Conservation (phyloP, 331 rosid genomes). For the Malus hybrid region DNA sequence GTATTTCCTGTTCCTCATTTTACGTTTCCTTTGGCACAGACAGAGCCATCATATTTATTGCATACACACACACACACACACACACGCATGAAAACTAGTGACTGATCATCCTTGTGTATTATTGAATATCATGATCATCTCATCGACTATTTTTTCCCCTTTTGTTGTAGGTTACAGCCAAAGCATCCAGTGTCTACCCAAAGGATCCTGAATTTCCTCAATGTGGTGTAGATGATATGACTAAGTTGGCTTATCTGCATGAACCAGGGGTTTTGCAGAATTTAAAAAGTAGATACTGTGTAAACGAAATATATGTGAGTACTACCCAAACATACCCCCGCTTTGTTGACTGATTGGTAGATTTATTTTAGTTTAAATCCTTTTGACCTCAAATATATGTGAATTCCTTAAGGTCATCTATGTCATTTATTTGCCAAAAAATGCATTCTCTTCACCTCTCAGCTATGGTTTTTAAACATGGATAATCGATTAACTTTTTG, state of each 20-base stretch:
- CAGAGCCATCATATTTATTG: neutral
- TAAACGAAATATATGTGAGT: constrained; percentile 81
- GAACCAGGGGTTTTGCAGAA: constrained; percentile 92
- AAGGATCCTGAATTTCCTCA: constrained; percentile 94
- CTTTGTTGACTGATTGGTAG: neutral
- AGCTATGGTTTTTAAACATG: neutral
- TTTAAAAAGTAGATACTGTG: constrained; percentile 52
- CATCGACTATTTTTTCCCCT: neutral
- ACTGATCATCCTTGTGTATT: neutral
- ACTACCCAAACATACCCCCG: neutral
- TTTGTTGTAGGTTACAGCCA: constrained; percentile 48
- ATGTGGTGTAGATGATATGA: constrained; percentile 89
- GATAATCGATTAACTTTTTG: neutral
- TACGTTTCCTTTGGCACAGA: neutral
- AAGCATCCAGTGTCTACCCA: constrained; percentile 51
- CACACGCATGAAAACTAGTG: neutral
- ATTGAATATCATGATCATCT: neutral
- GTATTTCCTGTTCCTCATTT: neutral
- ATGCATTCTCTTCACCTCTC: neutral
- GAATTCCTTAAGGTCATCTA: neutral
- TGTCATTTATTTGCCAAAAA: neutral
- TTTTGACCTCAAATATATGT: neutral
- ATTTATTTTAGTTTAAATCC: neutral
- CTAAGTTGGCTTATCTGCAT: constrained; percentile 88
- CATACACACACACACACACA: neutral